A percentile compares a stretch with the other conserved stretches of the same genome.
These are phyloP conservation scores for Coemansia javaensis DNA, from an alignment of 192 early-diverging fungal genomes.

Conservation along the genomic window DNA sequence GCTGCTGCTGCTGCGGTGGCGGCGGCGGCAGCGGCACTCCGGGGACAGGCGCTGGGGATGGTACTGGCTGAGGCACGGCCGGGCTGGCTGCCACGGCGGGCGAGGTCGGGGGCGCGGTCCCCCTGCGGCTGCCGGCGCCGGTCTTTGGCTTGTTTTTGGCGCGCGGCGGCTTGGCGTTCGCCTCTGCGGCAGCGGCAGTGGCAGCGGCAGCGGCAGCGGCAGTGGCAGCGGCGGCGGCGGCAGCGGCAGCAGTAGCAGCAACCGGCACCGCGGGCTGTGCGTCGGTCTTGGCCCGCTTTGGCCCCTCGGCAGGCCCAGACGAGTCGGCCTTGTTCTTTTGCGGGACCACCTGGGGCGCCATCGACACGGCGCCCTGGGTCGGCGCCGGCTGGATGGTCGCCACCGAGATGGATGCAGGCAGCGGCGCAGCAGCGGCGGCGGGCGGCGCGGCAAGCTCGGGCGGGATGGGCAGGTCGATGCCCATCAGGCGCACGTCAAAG, in stretches of 20 bases:
- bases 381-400: conserved; percentile 1
- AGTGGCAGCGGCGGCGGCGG: conserved; percentile 8
- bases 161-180: conserved; percentile 12
- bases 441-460: conserved; percentile 15
- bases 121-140: conserved; percentile 9
- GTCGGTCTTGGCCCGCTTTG: conserved; percentile 28
- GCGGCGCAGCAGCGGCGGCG: not conserved
- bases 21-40: not conserved
- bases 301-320: not conserved
- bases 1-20: not conserved
- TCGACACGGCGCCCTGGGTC: not conserved
- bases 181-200: conserved; percentile 16
- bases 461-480: conserved; percentile 35
- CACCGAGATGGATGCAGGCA: not conserved
- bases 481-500: conserved; percentile 38
- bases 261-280: not conserved
- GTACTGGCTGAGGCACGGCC: not conserved
- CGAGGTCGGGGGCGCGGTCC: conserved; percentile 25
- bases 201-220: not conserved
- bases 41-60: no score
- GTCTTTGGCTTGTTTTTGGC: conserved; percentile 23
- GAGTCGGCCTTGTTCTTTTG: conserved; percentile 34
- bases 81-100: conserved; percentile 13
- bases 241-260: not conserved
- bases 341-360: conserved; percentile 5